Evolutionary conservation across 164 flowering plant genomes (phyloP), one percentile per base, ranked within the genome.

Genomic region (Umbellularia californica): DNA sequence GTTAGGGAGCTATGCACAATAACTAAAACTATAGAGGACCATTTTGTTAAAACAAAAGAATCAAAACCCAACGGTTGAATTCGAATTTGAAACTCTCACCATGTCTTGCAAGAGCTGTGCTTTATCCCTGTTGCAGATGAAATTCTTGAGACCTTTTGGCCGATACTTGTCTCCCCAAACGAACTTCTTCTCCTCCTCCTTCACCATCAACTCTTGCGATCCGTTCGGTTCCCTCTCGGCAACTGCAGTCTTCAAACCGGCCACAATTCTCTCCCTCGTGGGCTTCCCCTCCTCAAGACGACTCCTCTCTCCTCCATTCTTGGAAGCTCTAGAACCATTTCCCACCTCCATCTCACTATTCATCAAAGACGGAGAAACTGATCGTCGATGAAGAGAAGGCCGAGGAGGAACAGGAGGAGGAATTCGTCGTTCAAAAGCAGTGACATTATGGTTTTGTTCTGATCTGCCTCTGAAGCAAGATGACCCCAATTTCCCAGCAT

Each of bases 201-300:
- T 17, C 47, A 5, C 24, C 17, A 15, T 58, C 35, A 27, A 27
- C 69, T 13, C 20, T 1, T 5, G 41, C 6, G n/a, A 68, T 5
- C 2, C 67, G 23, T 7, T 35, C 47, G 5, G 47, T 35, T 35
- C 47, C 10, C 7, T 35, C 47, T 35, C 47, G 10, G 6, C 33
- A 55, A 19, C 20, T 14, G 5, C 30, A 28, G 2, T 66, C 27
- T 28, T 2, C 23, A 64, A 50, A 20, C 55, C 25, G 14, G 12
- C 22, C 17, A 55, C 58, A 14, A 77, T 82, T 84, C 88, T 88
- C 89, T 88, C 91, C 91, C 87, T 81, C 91, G 85, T 78, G 47
- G 86, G 83, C 89, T 85, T 84, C 87, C 76, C 72, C 10, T 78
- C 64, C 10, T 13, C 33, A 19, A 55, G 4, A 17, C 60, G 11